A percentile compares a stretch with the other conserved stretches of the same genome.
These are phyloP conservation scores for Colletotrichum tanaceti DNA, from an alignment of 2,329 filamentous ascomycete species.

Conservation along the genomic window DNA sequence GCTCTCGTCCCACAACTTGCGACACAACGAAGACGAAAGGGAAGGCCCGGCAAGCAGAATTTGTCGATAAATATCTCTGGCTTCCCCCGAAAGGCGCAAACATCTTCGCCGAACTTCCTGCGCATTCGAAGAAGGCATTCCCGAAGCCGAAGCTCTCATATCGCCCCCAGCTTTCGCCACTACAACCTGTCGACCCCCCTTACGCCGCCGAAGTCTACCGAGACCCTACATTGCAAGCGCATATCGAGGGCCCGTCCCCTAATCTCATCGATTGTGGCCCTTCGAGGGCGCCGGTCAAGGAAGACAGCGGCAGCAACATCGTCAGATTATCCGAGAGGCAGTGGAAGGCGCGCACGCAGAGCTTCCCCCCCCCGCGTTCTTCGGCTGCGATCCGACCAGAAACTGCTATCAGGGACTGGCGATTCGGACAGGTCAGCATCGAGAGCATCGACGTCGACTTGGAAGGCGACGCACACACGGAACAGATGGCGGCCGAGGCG, in stretches of 20 bases:
- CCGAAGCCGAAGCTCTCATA: conserved; percentile 5
- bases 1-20: conserved; percentile 51
- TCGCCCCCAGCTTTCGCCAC: conserved; percentile 35
- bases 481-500: conserved; percentile 51
- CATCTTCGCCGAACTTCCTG: conserved; percentile 68
- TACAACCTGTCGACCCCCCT: conserved; percentile 38
- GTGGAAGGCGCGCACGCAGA: conserved; percentile 54
- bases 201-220: conserved; percentile 26
- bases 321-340: conserved; percentile 55
- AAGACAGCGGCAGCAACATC: conserved; percentile 49
- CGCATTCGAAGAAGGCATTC: conserved; percentile 54
- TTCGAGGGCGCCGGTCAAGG: conserved; percentile 49
- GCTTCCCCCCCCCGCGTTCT: conserved; percentile 57
- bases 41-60: conserved; percentile 24
- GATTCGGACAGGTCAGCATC: conserved; percentile 82
- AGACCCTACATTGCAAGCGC: conserved; percentile 3
- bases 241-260: conserved; percentile 31
- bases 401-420: conserved; percentile 75
- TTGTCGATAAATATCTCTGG: conserved; percentile 56
- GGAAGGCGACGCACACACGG: conserved; percentile 45
- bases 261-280: conserved; percentile 64
- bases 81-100: conserved; percentile 59
- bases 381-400: conserved; percentile 59
- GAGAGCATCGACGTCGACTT: conserved; percentile 80
- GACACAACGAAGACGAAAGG: conserved; percentile 11